Conservation (phyloP, 2,329 filamentous ascomycete species). For the Rachicladosporium sp. region DNA sequence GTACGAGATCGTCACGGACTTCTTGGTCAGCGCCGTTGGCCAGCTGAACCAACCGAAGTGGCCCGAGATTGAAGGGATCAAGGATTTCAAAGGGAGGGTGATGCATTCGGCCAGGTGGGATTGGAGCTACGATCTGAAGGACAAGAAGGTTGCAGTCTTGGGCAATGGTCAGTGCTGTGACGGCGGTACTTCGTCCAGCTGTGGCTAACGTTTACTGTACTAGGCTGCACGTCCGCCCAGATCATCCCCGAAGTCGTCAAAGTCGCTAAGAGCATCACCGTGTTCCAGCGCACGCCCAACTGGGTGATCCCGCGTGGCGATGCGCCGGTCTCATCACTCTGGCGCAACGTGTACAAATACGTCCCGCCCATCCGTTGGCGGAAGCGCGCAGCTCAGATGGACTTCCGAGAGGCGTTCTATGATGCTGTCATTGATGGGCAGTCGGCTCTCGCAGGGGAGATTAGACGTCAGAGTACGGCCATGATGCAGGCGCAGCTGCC, state of each 20-base stretch:
- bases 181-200: neutral
- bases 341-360: slow-evolving; percentile 35
- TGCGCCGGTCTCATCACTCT: slow-evolving; percentile 29
- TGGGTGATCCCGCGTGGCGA: slow-evolving; percentile 46
- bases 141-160: slow-evolving; percentile 45
- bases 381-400: slow-evolving; percentile 41
- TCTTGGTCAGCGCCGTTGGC: slow-evolving; percentile 46
- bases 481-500: slow-evolving; percentile 37
- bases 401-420: slow-evolving; percentile 40
- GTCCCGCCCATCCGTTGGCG: slow-evolving; percentile 39
- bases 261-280: slow-evolving; percentile 35
- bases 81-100: slow-evolving; percentile 38
- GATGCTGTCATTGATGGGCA: slow-evolving; percentile 31
- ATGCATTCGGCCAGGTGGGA: slow-evolving; percentile 50
- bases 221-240: slow-evolving; percentile 45
- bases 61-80: slow-evolving; percentile 36
- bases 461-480: slow-evolving; percentile 24
- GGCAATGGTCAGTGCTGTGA: slow-evolving; percentile 37
- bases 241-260: slow-evolving; percentile 46
- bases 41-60: slow-evolving; percentile 44
- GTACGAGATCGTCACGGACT: slow-evolving; percentile 45
- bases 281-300: slow-evolving; percentile 48
- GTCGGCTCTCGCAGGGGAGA: slow-evolving; percentile 27
- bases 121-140: slow-evolving; percentile 41
- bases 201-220: neutral